Percentiles rank a stretch among this genome's conserved stretches.
Conservation (phyloP, 345 rosid genomes). For the Pistacia integerrima region DNA sequence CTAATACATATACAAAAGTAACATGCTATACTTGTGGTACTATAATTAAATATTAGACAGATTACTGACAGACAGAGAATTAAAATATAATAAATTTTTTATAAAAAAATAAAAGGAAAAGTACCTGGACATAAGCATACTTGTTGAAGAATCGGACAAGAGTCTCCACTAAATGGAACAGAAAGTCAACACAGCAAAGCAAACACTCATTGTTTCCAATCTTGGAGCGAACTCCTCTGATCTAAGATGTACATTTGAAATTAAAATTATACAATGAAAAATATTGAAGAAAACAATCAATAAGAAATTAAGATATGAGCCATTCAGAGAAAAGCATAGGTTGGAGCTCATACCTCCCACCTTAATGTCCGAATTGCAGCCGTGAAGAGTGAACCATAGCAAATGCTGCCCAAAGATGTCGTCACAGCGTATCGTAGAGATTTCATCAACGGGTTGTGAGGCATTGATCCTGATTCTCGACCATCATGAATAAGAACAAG, state of each 20-base stretch:
- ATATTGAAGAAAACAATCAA: background rate
- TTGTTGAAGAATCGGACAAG: slow-evolving; percentile 97
- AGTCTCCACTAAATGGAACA: slow-evolving; percentile 93
- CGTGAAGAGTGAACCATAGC: slow-evolving; percentile 97
- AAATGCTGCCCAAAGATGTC: slow-evolving; percentile 93
- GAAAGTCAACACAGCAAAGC: slow-evolving; percentile 91
- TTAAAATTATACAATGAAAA: slow-evolving; percentile 12
- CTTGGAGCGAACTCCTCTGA: slow-evolving; percentile 93
- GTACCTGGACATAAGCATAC: slow-evolving; percentile 96
- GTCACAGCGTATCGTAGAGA: slow-evolving; percentile 80
- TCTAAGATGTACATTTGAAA: slow-evolving; percentile 41
- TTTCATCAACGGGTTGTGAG: slow-evolving; percentile 69
- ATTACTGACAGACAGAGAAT: background rate
- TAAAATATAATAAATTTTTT: background rate
- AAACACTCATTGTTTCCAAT: slow-evolving; percentile 94
- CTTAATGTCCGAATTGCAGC: slow-evolving; percentile 94
- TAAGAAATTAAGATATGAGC: slow-evolving; percentile 8
- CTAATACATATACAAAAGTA: too few species aligned
- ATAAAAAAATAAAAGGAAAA: background rate
- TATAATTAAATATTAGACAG: background rate
- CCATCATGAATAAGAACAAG: slow-evolving; percentile 88
- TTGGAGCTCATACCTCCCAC: slow-evolving; percentile 72
- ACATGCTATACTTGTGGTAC: too few species aligned
- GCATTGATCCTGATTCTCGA: slow-evolving; percentile 70
- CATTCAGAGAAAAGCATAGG: slow-evolving; percentile 15